A percentile compares a stretch with the other conserved stretches of the same genome.
Evolutionary conservation across 495 filamentous ascomycete species (phyloP).

Genomic region (Durotheca rogersii): DNA sequence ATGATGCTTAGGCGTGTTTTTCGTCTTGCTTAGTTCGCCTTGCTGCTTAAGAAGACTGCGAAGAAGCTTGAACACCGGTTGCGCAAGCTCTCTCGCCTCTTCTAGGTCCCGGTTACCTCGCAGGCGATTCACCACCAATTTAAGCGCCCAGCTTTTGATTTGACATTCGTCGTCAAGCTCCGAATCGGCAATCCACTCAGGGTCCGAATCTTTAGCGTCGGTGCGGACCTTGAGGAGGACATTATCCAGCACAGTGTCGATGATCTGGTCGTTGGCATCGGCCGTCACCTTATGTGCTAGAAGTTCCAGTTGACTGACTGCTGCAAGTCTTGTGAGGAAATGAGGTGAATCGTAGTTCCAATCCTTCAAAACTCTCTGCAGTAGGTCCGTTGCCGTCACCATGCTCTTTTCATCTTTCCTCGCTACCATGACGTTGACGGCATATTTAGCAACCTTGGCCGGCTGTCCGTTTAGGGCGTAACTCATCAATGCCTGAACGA

Average conservation of each 20-base stretch:
- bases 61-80: conserved; percentile 73
- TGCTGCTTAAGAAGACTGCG: conserved; percentile 68
- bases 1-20: conserved; percentile 71
- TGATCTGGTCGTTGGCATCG: conserved; percentile 70
- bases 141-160: conserved; percentile 86
- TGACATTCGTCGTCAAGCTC: conserved; percentile 75
- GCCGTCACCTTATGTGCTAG: conserved; percentile 72
- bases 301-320: conserved; percentile 79
- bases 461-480: conserved; percentile 82
- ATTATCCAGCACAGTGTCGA: conserved; percentile 74
- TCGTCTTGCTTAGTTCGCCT: conserved; percentile 75
- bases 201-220: conserved; percentile 50
- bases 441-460: conserved; percentile 84
- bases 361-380: conserved; percentile 69
- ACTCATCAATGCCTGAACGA: conserved; percentile 72
- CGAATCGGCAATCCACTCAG: conserved; percentile 67
- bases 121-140: conserved; percentile 82
- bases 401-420: conserved; percentile 79
- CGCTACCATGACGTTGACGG: conserved; percentile 83
- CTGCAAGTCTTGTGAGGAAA: conserved; percentile 82
- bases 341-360: conserved; percentile 74
- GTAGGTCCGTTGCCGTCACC: conserved; percentile 75
- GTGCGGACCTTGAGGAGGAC: conserved; percentile 70
- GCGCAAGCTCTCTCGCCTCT: conserved; percentile 63
- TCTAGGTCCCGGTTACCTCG: conserved; percentile 62